Conservation (phyloP, 352 stramenopile genomes). For the Phytophthora kernoviae region DNA sequence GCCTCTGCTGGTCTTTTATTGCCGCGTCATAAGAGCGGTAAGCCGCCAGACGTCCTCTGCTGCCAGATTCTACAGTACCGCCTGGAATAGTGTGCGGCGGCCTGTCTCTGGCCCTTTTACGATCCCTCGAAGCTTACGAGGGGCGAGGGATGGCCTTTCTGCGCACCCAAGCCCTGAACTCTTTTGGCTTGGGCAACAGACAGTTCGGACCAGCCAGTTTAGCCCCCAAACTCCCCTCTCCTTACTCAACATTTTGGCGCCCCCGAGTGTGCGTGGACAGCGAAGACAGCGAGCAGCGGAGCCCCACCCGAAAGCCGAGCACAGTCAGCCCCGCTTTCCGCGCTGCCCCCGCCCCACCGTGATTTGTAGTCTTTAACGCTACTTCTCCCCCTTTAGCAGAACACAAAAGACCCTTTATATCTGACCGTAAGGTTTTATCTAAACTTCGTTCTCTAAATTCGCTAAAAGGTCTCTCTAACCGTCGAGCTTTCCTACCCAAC, state of each 20-base stretch:
- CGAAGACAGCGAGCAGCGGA: slow-evolving; percentile 30
- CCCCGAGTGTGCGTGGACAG: slow-evolving; percentile 30
- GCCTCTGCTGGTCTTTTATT: too few relatives aligned
- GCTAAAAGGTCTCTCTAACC: neutral
- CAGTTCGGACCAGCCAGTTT: slow-evolving; percentile 6
- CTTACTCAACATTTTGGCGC: slow-evolving; percentile 35
- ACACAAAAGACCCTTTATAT: too few relatives aligned
- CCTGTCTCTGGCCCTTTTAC: slow-evolving; percentile 3
- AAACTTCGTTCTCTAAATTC: too few relatives aligned
- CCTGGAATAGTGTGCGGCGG: neutral
- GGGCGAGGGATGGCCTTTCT: slow-evolving; percentile 15
- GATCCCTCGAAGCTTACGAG: slow-evolving; percentile 28
- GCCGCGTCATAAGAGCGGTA: too few relatives aligned
- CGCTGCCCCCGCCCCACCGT: too few relatives aligned
- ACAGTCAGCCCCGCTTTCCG: neutral
- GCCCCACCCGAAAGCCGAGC: slow-evolving; percentile 1
- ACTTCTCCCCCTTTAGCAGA: too few relatives aligned
- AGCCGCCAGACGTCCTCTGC: neutral
- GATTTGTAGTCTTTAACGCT: too few relatives aligned
- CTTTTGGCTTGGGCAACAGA: slow-evolving; percentile 17
- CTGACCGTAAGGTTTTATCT: too few relatives aligned
- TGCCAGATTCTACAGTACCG: neutral
- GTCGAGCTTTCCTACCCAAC: slow-evolving; percentile 2
- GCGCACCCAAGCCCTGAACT: neutral
- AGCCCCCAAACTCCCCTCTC: neutral